A percentile compares a stretch with the other conserved stretches of the same genome.
Conservation (phyloP, 2,329 filamentous ascomycete genomes). For the Fusarium graminum region DNA sequence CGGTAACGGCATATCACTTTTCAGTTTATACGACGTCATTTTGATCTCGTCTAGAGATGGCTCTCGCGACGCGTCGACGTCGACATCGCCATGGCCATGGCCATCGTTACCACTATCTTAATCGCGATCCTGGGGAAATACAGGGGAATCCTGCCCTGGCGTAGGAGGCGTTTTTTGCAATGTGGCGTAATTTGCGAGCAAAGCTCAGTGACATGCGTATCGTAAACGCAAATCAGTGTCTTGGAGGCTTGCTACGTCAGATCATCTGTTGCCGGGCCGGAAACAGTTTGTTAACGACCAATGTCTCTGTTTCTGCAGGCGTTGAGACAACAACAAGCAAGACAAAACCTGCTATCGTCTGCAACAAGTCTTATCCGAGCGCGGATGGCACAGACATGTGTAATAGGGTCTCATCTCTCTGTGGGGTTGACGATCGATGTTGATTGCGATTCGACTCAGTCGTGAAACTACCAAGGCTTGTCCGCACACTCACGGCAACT, state of each 20-base stretch:
- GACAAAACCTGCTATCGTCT: slow-evolving; percentile 15
- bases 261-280: slow-evolving; percentile 14
- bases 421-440: slow-evolving; percentile 3
- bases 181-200: slow-evolving; percentile 11
- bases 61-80: not conserved
- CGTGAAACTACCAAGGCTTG: slow-evolving; percentile 13
- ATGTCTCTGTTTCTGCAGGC: slow-evolving; percentile 13
- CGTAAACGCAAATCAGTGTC: slow-evolving; percentile 1
- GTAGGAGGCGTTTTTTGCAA: slow-evolving; percentile 33
- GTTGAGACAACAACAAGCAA: slow-evolving; percentile 9
- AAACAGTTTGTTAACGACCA: slow-evolving; percentile 3
- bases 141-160: slow-evolving; percentile 25
- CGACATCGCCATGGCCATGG: not conserved
- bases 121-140: slow-evolving; percentile 23
- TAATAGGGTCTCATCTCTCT: slow-evolving; percentile 7
- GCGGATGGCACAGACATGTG: slow-evolving; percentile 15
- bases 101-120: too few species aligned
- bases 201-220: slow-evolving; percentile 24
- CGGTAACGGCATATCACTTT: slow-evolving; percentile 13
- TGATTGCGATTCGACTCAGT: slow-evolving; percentile 25
- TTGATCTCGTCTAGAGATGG: not conserved
- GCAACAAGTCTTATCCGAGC: slow-evolving; percentile 15
- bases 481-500: slow-evolving; percentile 17
- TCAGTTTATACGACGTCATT: slow-evolving; percentile 25
- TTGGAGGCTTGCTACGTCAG: slow-evolving; percentile 4